phyloP scores from a whole-genome alignment of 495 filamentous ascomycete species.

The Tuber umbilicatum region DNA sequence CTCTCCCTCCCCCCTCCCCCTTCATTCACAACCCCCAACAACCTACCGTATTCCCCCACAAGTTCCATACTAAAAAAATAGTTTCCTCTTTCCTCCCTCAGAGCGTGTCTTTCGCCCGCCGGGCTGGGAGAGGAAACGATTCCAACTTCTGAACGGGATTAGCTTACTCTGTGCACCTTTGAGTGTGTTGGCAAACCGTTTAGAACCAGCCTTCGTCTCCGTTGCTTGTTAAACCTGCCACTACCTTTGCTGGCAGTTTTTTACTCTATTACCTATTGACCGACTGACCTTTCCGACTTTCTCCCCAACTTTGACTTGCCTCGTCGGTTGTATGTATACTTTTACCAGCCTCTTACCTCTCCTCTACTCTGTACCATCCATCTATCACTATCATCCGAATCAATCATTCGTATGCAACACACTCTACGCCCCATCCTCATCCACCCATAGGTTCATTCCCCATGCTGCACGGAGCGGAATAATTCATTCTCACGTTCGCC shows the following conservation, averaged over 20 bases:
- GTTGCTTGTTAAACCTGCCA: background rate
- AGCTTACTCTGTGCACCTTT: conserved; percentile 34
- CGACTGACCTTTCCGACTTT: conserved; percentile 16
- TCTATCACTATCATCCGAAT: background rate
- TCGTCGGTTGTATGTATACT: too few species aligned
- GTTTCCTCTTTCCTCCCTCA: conserved; percentile 6
- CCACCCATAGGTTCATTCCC: background rate
- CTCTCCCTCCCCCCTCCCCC: background rate
- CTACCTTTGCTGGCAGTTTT: conserved; percentile 23
- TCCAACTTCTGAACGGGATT: conserved; percentile 22
- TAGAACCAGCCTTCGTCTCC: conserved; percentile 34
- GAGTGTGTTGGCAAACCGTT: conserved; percentile 37
- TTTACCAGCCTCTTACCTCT: background rate
- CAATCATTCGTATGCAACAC: background rate
- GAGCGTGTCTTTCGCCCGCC: conserved; percentile 11
- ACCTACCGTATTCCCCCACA: background rate
- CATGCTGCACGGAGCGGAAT: background rate
- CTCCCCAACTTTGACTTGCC: too few species aligned
- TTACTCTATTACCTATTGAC: conserved; percentile 31
- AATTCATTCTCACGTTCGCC: background rate
- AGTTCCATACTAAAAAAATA: conserved; percentile 10
- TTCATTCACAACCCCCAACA: background rate
- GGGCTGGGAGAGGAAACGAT: conserved; percentile 14
- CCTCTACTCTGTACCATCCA: background rate
- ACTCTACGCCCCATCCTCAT: background rate